Evolutionary conservation across 371 early-diverging fungal species (phyloP), one percentile per base, ranked within the genome.

Genomic region (Massospora cicadina): DNA sequence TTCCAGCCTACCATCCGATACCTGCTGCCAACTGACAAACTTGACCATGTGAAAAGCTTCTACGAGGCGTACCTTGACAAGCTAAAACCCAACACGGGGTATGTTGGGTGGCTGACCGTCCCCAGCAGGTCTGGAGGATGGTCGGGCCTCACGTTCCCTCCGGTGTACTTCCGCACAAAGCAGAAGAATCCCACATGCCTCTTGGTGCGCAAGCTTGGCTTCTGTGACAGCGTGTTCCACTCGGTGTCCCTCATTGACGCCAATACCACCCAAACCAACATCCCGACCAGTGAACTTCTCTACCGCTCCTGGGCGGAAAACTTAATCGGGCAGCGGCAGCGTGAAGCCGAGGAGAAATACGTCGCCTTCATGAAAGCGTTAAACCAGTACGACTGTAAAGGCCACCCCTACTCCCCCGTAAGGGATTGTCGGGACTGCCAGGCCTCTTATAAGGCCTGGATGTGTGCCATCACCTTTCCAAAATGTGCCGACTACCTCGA

Each of bases 391-490:
- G 78, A 81, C 57, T 84, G 84, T 54, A 70, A 78, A 2, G 68
- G 73, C 0, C 59, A 66, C 33, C 75, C 43, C 2, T 84, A 82
- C 54, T 84, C 84, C 1, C 70, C 80, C 32, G 76, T 82, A 2
- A 78, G 82, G 10, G 80, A 80, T 55, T 84, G 84, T 62, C 76
- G 74, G 5, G 79, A 84, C 66, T 84, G 84, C 60, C 67, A 68
- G 21, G 69, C 71, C 5, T 81, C 80, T 55, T 84, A 84, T 58
- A 81, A 81, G 54, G 73, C 77, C 2, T 84, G 84, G 84, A 69
- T 84, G 7, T 84, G 84, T 63, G 67, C 78, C n/a, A 76, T 81
- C 3, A 69, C 77, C 12, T 81, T 84, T 58, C 84, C 84, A 21
- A 75, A 82, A 1, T 84, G 84, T 66, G 76, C 82, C 21, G 75